These are phyloP conservation scores for Puccinia hordei DNA, from an alignment of 1,284 basidiomycete genomes.

Conservation along the genomic window DNA sequence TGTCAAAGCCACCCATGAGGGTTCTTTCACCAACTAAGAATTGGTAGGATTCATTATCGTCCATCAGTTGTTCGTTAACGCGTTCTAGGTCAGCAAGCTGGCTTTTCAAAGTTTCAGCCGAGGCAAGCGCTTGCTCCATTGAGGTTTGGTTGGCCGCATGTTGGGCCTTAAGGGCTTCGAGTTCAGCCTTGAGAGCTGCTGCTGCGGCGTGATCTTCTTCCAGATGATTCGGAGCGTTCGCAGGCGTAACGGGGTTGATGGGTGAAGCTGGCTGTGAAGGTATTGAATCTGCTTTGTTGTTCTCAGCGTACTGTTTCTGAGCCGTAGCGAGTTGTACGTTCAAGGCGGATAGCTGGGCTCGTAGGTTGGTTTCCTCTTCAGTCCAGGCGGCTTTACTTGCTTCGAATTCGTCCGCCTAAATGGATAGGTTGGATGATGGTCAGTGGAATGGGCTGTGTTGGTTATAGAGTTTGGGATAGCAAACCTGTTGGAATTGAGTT, in stretches of 20 bases:
- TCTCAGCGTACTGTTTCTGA: conserved; percentile 8
- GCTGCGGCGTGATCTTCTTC: background rate
- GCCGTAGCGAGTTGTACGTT: conserved; percentile 13
- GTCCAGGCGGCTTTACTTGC: conserved; percentile 34
- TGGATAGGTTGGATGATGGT: background rate
- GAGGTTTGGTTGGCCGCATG: background rate
- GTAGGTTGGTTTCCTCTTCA: conserved; percentile 30
- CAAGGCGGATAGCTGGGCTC: background rate
- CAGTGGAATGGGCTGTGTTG: background rate
- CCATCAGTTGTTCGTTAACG: conserved; percentile 60
- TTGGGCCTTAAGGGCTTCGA: conserved; percentile 25
- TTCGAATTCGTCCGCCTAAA: conserved; percentile 31
- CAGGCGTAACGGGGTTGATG: background rate
- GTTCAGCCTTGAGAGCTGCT: conserved; percentile 2
- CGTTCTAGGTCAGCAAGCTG: conserved; percentile 43
- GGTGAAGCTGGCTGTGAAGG: background rate
- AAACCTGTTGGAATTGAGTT: conserved; percentile 10
- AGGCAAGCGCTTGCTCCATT: conserved; percentile 25
- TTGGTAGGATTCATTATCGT: conserved; percentile 94
- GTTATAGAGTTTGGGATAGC: background rate
- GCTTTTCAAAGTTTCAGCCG: conserved; percentile 18
- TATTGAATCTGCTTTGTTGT: background rate
- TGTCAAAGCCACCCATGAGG: conserved; percentile 68
- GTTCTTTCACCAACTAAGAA: conserved; percentile 84
- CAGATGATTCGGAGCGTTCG: background rate